These are phyloP conservation scores for Geoglossum cookeanum DNA, from an alignment of 2,329 filamentous ascomycete species.

Conservation along the genomic window DNA sequence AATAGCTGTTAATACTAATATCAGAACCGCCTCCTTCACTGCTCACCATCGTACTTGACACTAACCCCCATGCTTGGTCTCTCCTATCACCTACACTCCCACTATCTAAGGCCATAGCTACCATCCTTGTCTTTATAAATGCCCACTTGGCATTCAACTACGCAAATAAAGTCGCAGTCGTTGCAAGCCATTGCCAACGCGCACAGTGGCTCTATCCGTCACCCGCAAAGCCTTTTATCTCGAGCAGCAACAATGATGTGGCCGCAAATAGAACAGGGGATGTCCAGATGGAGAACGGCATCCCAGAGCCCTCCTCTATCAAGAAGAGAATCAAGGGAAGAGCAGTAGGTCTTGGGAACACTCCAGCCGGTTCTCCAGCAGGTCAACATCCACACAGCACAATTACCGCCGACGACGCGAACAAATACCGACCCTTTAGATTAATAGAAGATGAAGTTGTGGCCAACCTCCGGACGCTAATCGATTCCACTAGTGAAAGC, in stretches of 20 bases:
- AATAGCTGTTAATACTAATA: slow-evolving; percentile 1
- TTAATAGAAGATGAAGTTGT: slow-evolving; percentile 70
- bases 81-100: slow-evolving; percentile 55
- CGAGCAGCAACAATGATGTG: background rate
- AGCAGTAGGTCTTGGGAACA: background rate
- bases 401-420: slow-evolving; percentile 30
- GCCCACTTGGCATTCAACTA: slow-evolving; percentile 89
- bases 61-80: slow-evolving; percentile 88
- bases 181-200: slow-evolving; percentile 74
- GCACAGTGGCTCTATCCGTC: slow-evolving; percentile 80
- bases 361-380: background rate
- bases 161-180: slow-evolving; percentile 76
- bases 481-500: slow-evolving; percentile 44
- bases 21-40: slow-evolving; percentile 53
- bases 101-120: slow-evolving; percentile 66
- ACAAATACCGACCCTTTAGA: slow-evolving; percentile 88
- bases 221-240: slow-evolving; percentile 7
- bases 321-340: background rate
- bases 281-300: slow-evolving; percentile 30
- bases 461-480: slow-evolving; percentile 50
- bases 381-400: background rate
- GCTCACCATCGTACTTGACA: slow-evolving; percentile 81
- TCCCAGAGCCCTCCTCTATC: slow-evolving; percentile 16
- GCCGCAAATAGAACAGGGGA: slow-evolving; percentile 26
- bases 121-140: slow-evolving; percentile 90